Evolutionary conservation across 2,329 filamentous ascomycete genomes (phyloP), one percentile per base, ranked within the genome.

Genomic region (Colletotrichum sp.): DNA sequence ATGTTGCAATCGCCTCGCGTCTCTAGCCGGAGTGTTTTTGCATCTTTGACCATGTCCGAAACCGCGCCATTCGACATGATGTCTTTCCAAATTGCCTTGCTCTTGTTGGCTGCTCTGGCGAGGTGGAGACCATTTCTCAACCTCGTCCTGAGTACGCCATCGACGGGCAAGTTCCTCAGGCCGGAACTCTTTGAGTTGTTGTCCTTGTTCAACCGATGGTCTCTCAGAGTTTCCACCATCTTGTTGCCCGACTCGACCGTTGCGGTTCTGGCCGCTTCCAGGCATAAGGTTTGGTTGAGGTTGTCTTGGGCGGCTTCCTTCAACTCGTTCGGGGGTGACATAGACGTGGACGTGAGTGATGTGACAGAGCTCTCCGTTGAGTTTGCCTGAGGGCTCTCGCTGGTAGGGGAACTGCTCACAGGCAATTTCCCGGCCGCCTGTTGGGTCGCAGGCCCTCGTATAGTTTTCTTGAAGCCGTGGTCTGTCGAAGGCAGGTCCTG

Each of bases 321-420:
- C 59, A 8, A 32, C 16, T 24, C 67, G 72, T 8, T 69, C 60
- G 32, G 70, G 59, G 8, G 64, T 75, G 57, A 75, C 68, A 48
- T 75, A 75, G 65, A 75, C 74, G 34, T 75, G 74, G 34, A 75
- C 74, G 22, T 75, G 74, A 26, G 74, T 75, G 48, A 69, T 34
- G 63, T 75, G 74, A 48, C 70, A 69, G 18, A 16, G 8, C 13
- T 28, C 39, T 57, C 59, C 62, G 18, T 55, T 59, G 26, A 30
- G 30, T 26, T 22, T n/a, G 32, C 30, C 39, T 15, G 22, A 18
- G n/a, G 52, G 28, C 24, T 69, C 39, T 48, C 59, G 30, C n/a
- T 32, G 57, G 22, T 28, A 44, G 22, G 26, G 44, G 30, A 75
- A 75, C 24, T 65, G 26, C n/a, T 65, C 28, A 39, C 70, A 75